Base-by-base conservation (phyloP, 306 rosid species). In the Cucurbita moschata region DNA sequence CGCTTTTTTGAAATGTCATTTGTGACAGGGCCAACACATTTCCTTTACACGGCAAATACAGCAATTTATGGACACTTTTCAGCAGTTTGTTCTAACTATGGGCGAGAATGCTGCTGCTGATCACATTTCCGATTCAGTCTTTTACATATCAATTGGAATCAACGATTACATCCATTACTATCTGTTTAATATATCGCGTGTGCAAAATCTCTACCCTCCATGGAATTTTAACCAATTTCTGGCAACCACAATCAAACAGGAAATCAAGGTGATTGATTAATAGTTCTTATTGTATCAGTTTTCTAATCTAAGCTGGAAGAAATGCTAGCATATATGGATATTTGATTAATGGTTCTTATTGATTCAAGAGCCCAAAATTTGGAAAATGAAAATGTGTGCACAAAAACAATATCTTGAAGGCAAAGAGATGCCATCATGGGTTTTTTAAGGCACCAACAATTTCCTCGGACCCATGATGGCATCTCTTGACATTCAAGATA, bases 161-260 rank as follows among this genome's bases (percentile, higher is more conserved):
- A 50, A 50, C 6, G 54, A 50, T 49, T 49, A 49, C 53, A 49
- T 49, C 5, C 53, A 49, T 4, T 49, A 49, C 53, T 49, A 49
- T 49, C 53, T 49, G 53, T 49, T 49, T 12, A 49, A 49, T 49
- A 49, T 49, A 49, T 49, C 96, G 18, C 82, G 87, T 43, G 89
- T 94, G 68, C 83, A 86, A 78, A 89, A 84, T 78, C 71, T 90
- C 67, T 94, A 80, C 73, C 81, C 83, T 1, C 94, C 96, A 1
- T 90, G 94, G 96, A 85, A 75, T 52, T 89, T 93, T 84, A 93
- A 88, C 80, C 88, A 83, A 62, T 84, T 94, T 77, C 80, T 94
- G 78, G 92, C 96, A 73, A 71, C 88, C 71, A 79, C 88, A 19
- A 38, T 94, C 13, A 77, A 38, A 58, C 90, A 78, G 78, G 81